These are phyloP conservation scores for Rhizopus delemar DNA, from an alignment of 371 early-diverging fungal genomes.

Conservation along the genomic window DNA sequence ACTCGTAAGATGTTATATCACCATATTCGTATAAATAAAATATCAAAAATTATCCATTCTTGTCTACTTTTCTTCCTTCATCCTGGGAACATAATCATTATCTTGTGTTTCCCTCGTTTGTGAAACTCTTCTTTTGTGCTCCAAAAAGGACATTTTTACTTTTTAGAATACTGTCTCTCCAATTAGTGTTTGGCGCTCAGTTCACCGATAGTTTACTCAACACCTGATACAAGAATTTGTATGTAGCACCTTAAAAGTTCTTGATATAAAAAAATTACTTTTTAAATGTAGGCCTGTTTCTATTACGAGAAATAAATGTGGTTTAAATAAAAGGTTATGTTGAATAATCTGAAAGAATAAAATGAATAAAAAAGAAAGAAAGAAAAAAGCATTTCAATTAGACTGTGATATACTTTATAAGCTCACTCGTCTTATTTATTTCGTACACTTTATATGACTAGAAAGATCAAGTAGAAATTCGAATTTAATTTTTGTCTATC, in stretches of 20 bases:
- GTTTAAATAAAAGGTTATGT: no score
- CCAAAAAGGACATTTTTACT: background rate
- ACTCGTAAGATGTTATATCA: no score
- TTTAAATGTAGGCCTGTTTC: background rate
- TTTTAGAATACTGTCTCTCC: background rate
- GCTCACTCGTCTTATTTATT: no score
- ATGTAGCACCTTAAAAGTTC: conserved; percentile 1
- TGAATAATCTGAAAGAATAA: no score
- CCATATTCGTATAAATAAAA: no score
- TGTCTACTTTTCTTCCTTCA: background rate
- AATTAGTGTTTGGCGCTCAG: conserved; percentile 1
- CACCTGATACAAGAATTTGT: conserved; percentile 1
- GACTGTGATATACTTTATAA: no score
- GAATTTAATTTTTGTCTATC: no score
- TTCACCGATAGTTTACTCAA: background rate
- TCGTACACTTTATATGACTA: no score
- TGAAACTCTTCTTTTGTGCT: background rate
- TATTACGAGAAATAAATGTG: no score
- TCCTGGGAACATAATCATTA: background rate
- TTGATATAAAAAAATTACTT: conserved; percentile 1
- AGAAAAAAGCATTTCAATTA: no score
- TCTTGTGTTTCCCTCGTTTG: background rate
- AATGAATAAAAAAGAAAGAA: no score
- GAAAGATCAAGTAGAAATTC: no score
- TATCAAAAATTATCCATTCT: background rate